These are phyloP conservation scores for Aspergillus vadensis DNA, from an alignment of 2,329 filamentous ascomycete species.

Conservation along the genomic window DNA sequence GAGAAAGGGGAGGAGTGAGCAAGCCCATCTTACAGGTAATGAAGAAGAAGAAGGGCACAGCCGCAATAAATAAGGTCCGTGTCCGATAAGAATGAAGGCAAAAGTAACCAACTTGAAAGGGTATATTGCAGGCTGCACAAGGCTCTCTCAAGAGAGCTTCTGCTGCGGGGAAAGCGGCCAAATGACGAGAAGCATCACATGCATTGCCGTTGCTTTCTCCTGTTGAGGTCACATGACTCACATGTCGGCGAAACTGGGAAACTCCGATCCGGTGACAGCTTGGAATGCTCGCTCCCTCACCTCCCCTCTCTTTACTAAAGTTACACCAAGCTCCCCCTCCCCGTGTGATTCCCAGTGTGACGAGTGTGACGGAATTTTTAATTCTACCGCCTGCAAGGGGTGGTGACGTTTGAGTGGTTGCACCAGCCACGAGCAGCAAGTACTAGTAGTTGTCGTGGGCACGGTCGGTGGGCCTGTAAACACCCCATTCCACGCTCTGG, in stretches of 20 bases:
- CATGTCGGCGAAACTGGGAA: too few species aligned
- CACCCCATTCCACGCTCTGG: neutral
- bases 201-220: too few species aligned
- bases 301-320: neutral
- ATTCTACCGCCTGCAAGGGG: neutral
- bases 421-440: conserved; percentile 7
- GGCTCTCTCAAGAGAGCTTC: neutral
- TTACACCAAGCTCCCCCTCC: neutral
- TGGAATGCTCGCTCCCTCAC: neutral
- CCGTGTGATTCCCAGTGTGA: too few species aligned
- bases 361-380: neutral
- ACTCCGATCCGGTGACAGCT: too few species aligned
- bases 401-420: neutral
- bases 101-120: neutral
- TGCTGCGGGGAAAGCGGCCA: neutral
- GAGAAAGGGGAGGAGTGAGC: neutral
- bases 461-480: neutral
- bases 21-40: neutral
- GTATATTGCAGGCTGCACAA: neutral
- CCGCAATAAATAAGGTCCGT: neutral
- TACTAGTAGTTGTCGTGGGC: neutral
- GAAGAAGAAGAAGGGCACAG: neutral
- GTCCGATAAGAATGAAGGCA: neutral
- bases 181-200: neutral
- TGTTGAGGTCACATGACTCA: too few species aligned